A percentile compares a stretch with the other conserved stretches of the same genome.
Evolutionary conservation across 129 eudicot genomes (phyloP).

Genomic region (Pseudognaphalium luteoalbum): DNA sequence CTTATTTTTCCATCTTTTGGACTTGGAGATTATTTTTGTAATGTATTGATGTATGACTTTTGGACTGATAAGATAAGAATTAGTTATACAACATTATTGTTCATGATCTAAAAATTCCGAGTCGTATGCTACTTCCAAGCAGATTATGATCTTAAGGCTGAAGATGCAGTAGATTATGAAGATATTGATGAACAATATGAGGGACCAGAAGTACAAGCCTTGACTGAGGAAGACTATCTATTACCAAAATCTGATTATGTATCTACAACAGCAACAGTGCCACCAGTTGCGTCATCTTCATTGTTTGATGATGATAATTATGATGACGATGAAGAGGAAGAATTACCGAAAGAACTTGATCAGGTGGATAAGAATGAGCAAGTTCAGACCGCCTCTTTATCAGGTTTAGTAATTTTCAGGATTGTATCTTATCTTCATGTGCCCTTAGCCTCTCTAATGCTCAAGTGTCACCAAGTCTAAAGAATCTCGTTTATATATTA

Average conservation of each 20-base stretch:
- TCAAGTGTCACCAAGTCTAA: neutral
- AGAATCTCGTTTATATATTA: neutral
- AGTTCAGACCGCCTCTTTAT: conserved; percentile 33
- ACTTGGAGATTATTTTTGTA: no score
- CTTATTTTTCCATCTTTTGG: neutral
- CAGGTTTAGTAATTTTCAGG: conserved; percentile 46
- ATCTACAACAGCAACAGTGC: conserved; percentile 48
- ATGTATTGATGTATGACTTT: neutral
- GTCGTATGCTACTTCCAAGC: conserved; percentile 13
- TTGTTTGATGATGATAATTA: conserved; percentile 94
- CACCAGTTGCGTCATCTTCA: conserved; percentile 48
- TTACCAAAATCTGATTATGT: conserved; percentile 71
- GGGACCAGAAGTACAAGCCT: conserved; percentile 89
- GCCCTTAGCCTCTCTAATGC: neutral
- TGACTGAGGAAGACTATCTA: conserved; percentile 86
- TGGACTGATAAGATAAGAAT: conserved; percentile 1
- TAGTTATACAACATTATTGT: neutral
- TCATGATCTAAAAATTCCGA: neutral
- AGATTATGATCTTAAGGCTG: conserved; percentile 95
- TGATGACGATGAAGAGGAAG: conserved; percentile 74
- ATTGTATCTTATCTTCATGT: conserved; percentile 14
- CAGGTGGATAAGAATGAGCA: conserved; percentile 42
- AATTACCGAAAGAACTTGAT: conserved; percentile 42
- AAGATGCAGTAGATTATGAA: conserved; percentile 95
- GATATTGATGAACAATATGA: conserved; percentile 95